Evolutionary conservation across 192 early-diverging fungal species (phyloP), one percentile per base, ranked within the genome.

Genomic region (Chytriomyces hyalinus): DNA sequence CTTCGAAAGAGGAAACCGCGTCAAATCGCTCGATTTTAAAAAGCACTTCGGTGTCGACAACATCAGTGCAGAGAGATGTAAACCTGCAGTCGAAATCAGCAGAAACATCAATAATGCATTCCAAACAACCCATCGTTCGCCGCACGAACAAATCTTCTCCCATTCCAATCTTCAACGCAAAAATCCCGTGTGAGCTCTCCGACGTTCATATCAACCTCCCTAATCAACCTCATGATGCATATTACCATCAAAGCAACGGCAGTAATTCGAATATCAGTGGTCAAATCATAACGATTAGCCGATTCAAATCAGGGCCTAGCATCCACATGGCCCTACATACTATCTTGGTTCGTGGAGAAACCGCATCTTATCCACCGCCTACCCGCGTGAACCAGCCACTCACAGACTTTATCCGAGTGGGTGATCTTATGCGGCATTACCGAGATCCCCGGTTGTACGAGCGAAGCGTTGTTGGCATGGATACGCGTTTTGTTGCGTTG

Each of bases 221-320:
- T 20, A 13, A n/a, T 57, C 20, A 13, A 57, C 15, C 13, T 13
- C 20, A 13, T n/a, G 15, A 57, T n/a, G 20, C 53, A 57, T 57
- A n/a, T 20, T 64, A 36, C 44, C 45, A 6, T 49, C 44, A 22
- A n/a, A 20, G 10, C 15, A 28, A 3, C 4, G n/a, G 49, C 46
- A 75, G 9, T 24, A 49, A 36, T 36, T 43, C 49, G 13, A 6
- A 20, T 10, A 22, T n/a, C 11, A 26, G 48, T 28, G 73, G 64
- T 51, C 73, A 66, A 75, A 75, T 75, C 49, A 64, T 75, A 17
- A 75, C 73, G 10, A 28, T 75, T 9, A 60, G 63, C 47, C 61
- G 73, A 13, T 65, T 75, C 48, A 64, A 49, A 62, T 44, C 71
- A 5, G 45, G 71, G 13, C 71, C 71, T 6, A 6, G 60, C 44